Conservation (phyloP, 1,284 basidiomycete species). For the Cronartium ribicola region DNA sequence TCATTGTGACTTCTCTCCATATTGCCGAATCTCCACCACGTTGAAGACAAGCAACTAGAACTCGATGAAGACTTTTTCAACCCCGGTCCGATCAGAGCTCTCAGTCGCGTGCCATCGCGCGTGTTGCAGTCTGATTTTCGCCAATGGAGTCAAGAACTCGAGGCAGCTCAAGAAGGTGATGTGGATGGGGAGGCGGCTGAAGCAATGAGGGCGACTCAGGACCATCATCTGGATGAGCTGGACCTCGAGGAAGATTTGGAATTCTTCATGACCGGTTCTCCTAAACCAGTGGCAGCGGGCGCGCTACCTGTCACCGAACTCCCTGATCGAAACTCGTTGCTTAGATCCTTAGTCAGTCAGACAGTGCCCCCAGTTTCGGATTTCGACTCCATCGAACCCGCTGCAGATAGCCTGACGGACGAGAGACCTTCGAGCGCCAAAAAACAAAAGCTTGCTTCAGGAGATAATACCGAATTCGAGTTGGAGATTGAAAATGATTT, state of each 20-base stretch:
- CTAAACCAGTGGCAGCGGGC: background rate
- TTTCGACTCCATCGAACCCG: background rate
- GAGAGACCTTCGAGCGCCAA: background rate
- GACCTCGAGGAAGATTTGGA: conserved; percentile 8
- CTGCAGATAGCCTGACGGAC: background rate
- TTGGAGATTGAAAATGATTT: conserved; percentile 10
- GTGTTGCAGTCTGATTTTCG: background rate
- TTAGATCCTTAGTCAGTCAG: background rate
- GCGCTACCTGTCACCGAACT: background rate
- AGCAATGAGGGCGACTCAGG: conserved; percentile 13
- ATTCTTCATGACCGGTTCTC: background rate
- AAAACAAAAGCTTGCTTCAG: background rate
- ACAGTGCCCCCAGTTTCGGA: background rate
- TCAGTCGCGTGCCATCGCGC: background rate
- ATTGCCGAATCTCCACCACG: background rate
- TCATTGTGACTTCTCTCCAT: too few relatives aligned
- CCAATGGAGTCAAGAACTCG: conserved; percentile 10
- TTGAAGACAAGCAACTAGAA: background rate
- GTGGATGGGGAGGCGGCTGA: conserved; percentile 30
- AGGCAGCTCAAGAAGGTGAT: conserved; percentile 18
- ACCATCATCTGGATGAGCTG: background rate
- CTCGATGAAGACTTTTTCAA: conserved; percentile 1
- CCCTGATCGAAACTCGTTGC: background rate
- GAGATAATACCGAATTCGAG: background rate
- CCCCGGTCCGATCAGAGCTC: background rate